phyloP scores from a whole-genome alignment of 2,329 filamentous ascomycete species.

The Trichoderma atrobrunneum region DNA sequence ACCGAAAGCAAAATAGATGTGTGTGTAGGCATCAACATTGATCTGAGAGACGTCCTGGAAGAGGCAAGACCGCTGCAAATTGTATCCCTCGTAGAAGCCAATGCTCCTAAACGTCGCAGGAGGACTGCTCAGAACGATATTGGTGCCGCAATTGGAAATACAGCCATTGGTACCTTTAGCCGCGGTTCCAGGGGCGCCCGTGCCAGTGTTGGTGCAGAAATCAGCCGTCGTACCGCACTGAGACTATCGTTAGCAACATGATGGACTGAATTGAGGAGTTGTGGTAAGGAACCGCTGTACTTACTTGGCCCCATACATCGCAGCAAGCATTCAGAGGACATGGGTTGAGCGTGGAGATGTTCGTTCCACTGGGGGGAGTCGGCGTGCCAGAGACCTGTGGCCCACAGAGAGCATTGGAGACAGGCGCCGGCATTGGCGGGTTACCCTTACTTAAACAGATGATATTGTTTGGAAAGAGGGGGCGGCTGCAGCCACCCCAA shows the following conservation, averaged over 20 bases:
- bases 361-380: not conserved
- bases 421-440: conserved; percentile 25
- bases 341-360: conserved; percentile 28
- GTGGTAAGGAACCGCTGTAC: not conserved
- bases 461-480: conserved; percentile 15
- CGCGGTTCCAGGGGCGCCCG: conserved; percentile 2
- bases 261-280: not conserved
- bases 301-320: conserved; percentile 34
- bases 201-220: conserved; percentile 32
- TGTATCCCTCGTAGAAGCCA: too few species aligned
- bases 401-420: conserved; percentile 25
- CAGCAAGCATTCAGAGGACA: conserved; percentile 32
- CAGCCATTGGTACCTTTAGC: too few species aligned
- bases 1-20: conserved; percentile 32
- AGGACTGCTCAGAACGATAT: too few species aligned
- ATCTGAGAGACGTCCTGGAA: conserved; percentile 15
- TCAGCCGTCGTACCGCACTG: conserved; percentile 40
- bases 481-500: conserved; percentile 24
- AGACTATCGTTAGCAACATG: not conserved
- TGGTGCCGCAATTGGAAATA: too few species aligned
- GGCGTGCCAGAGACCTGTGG: conserved; percentile 26
- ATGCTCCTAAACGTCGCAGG: too few species aligned
- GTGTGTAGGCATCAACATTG: conserved; percentile 24
- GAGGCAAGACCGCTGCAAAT: too few species aligned
- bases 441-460: conserved; percentile 26